Percentiles rank a stretch among this genome's conserved stretches.
phyloP scores from a whole-genome alignment of 2,329 filamentous ascomycete species.

The Amesomyces nigricolor region DNA sequence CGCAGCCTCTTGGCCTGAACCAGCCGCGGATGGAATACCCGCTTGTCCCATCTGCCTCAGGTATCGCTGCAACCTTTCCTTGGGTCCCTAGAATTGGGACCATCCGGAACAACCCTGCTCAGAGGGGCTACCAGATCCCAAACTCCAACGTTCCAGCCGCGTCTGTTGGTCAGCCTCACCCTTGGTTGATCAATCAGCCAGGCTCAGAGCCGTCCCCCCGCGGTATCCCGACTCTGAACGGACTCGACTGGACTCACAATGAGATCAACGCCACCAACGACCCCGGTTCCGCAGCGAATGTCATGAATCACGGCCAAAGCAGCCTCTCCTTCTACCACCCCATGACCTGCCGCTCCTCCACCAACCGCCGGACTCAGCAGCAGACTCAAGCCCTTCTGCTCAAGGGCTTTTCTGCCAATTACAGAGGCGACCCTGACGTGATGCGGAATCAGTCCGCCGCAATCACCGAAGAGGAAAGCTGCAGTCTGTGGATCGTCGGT shows the following conservation, averaged over 20 bases:
- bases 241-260: neutral
- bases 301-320: neutral
- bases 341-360: slow-evolving; percentile 18
- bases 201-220: no score
- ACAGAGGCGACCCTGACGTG: slow-evolving; percentile 36
- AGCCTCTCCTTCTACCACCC: slow-evolving; percentile 16
- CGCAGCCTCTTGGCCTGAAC: no score
- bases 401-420: slow-evolving; percentile 33
- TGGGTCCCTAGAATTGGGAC: neutral
- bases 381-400: slow-evolving; percentile 20
- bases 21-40: neutral
- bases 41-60: neutral
- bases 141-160: no score
- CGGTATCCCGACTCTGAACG: neutral
- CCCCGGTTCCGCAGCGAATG: neutral
- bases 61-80: neutral
- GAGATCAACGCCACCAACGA: neutral
- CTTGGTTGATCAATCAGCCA: no score
- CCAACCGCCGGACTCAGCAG: neutral
- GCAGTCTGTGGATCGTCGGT: slow-evolving; percentile 48
- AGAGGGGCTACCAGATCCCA: no score
- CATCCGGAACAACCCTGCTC: neutral
- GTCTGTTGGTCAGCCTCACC: no score
- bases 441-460: slow-evolving; percentile 36
- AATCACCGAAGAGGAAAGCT: slow-evolving; percentile 40